Base-by-base conservation (phyloP, 108 stramenopile genomes). In the Hondaea fermentalgiana region DNA sequence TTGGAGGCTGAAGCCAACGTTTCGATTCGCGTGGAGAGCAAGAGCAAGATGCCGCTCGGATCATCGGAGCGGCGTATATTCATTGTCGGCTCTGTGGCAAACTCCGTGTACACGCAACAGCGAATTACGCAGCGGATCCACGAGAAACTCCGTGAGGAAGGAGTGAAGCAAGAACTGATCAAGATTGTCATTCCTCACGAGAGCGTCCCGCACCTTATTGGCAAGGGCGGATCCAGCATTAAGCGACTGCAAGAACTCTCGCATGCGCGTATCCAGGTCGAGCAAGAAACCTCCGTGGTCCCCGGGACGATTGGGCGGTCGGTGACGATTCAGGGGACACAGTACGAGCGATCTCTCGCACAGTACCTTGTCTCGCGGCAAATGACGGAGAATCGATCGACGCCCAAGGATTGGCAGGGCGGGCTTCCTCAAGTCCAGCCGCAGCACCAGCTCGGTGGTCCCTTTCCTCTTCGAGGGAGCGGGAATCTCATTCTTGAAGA, bases 151-250 rank as follows among this genome's bases (percentile, higher is more conserved):
- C 45, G 51, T 12, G 76, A 83, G 23, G 76, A 83, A 45, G 76
- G 76, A 43, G 76, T 83, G 19, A 47, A 83, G 76, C 76, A 83
- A 53, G 76, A 83, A 45, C 76, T 83, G 12, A 83, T 83, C 51
- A 83, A 83, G 28, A 83, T 83, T 28, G 76, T 83, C 25, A 83
- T 83, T 23, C 76, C 76, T 6, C 76, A 83, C 51, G 76, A 83
- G 28, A 83, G 76, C 28, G 76, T 83, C n/a, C 76, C 76, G 10
- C 76, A 83, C 76, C 28, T 83, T 8, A 83, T 83, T 83, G 76
- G 76, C 76, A 83, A 83, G 51, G 76, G 76, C 2, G 76, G 76
- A 23, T 83, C 76, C 17, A 83, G 51, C 51, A 83, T 83, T 28
- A 83, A 83, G 51, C 76, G 76, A 12, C 76, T 83, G 25, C 76